Conservation (phyloP, 2,329 filamentous ascomycete genomes). For the Botrytis elliptica region DNA sequence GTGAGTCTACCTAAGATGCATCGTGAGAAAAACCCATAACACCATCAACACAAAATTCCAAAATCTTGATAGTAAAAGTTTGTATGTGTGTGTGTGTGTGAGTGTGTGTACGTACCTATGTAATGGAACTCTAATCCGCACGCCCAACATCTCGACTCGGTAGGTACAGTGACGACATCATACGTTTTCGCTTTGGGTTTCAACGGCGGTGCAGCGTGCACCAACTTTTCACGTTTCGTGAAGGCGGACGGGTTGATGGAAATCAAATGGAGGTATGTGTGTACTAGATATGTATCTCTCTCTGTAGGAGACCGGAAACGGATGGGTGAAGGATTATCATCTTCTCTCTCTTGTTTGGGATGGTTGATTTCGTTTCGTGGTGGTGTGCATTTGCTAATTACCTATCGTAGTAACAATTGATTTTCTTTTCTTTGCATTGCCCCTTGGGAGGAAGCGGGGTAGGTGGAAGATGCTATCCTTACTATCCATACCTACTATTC, state of each 20-base stretch:
- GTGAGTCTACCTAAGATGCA: background rate
- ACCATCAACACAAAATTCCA: background rate
- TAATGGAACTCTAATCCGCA: background rate
- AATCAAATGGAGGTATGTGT: background rate
- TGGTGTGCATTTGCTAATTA: background rate
- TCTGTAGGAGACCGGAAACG: background rate
- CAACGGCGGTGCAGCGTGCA: background rate
- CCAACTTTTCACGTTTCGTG: background rate
- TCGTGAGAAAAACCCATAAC: background rate
- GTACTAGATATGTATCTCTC: background rate
- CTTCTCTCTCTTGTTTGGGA: background rate
- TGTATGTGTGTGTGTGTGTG: no score
- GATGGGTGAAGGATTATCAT: background rate
- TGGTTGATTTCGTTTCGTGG: no score
- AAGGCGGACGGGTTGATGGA: no score
- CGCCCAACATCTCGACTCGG: background rate
- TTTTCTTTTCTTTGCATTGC: background rate
- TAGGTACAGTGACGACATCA: constrained; percentile 8
- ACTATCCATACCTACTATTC: no score
- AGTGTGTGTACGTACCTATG: background rate
- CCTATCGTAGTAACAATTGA: background rate
- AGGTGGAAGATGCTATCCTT: background rate
- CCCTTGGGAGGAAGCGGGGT: background rate
- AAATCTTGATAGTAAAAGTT: background rate
- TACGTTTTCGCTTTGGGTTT: background rate